Conservation (phyloP, 345 rosid species). For the Corymbia maculata region DNA sequence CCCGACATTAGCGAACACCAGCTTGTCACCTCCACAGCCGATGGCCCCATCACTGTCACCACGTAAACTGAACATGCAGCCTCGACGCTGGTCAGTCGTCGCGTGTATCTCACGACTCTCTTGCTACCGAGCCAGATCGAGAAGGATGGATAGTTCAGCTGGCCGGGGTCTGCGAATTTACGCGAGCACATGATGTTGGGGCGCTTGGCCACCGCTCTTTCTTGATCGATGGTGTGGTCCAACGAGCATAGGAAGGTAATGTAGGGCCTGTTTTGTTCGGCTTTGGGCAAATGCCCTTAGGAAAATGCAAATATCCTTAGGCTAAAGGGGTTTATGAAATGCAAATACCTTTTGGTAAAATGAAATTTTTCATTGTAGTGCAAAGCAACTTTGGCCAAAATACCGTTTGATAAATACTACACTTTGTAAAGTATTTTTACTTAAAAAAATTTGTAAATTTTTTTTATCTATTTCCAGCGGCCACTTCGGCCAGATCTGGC, state of each 20-base stretch:
- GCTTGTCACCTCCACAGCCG: conserved; percentile 33
- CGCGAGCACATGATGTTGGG: conserved; percentile 48
- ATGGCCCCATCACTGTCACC: conserved; percentile 31
- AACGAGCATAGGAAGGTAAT: conserved; percentile 73
- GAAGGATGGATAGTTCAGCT: conserved; percentile 85
- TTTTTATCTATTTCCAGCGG: too few species aligned
- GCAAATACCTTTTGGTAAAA: too few species aligned
- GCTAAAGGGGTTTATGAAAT: too few species aligned
- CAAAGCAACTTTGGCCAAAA: too few species aligned
- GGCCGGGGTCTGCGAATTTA: conserved; percentile 56
- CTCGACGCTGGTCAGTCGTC: conserved; percentile 77
- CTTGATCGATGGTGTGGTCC: conserved; percentile 41
- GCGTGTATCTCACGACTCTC: conserved; percentile 56
- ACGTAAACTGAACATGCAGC: conserved; percentile 42
- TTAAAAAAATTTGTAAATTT: too few species aligned
- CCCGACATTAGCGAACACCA: conserved; percentile 40
- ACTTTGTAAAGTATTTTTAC: too few species aligned
- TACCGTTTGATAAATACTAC: too few species aligned
- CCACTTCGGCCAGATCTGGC: too few species aligned
- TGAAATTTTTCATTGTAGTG: too few species aligned
- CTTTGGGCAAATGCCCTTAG: too few species aligned
- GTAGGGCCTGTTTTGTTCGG: too few species aligned
- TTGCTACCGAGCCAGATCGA: conserved; percentile 53
- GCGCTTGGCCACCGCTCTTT: conserved; percentile 50
- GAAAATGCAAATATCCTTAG: too few species aligned